phyloP scores from a whole-genome alignment of 2,329 filamentous ascomycete species.

The Calonectria crousiana region DNA sequence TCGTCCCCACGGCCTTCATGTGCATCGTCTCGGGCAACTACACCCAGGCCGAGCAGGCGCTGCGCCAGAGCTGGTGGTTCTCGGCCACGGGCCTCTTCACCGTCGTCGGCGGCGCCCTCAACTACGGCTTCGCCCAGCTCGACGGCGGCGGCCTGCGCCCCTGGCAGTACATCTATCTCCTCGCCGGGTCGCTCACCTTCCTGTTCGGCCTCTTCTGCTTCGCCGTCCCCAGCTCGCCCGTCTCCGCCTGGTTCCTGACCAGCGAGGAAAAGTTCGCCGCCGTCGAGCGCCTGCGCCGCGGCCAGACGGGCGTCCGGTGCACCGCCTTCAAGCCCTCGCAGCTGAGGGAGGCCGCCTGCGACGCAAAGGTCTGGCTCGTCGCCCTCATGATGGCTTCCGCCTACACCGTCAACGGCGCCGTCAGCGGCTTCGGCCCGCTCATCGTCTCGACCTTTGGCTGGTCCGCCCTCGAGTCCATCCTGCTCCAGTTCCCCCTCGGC shows the following conservation, averaged over 20 bases:
- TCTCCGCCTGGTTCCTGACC: slow-evolving; percentile 76
- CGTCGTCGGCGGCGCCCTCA: slow-evolving; percentile 72
- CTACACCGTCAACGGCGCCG: slow-evolving; percentile 79
- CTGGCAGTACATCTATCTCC: slow-evolving; percentile 80
- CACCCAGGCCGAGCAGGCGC: slow-evolving; percentile 73
- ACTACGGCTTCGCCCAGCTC: slow-evolving; percentile 77
- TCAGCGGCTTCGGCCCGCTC: slow-evolving; percentile 77
- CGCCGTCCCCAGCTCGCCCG: slow-evolving; percentile 73
- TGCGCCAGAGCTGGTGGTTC: slow-evolving; percentile 78
- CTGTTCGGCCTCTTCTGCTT: slow-evolving; percentile 76
- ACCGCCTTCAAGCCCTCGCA: slow-evolving; percentile 71
- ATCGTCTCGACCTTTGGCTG: slow-evolving; percentile 81
- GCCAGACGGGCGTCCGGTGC: slow-evolving; percentile 74
- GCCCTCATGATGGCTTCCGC: slow-evolving; percentile 77
- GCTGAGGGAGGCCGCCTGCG: slow-evolving; percentile 68
- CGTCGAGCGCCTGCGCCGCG: slow-evolving; percentile 71
- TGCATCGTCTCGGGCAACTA: slow-evolving; percentile 72
- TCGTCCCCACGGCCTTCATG: slow-evolving; percentile 77
- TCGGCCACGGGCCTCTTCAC: slow-evolving; percentile 70
- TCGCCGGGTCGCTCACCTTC: slow-evolving; percentile 73
- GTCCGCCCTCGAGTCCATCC: slow-evolving; percentile 72
- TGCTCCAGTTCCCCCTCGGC: slow-evolving; percentile 82
- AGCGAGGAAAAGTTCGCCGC: slow-evolving; percentile 72
- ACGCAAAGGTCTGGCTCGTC: slow-evolving; percentile 74
- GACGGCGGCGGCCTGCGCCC: slow-evolving; percentile 62